Evolutionary conservation across 345 rosid species (phyloP).

Genomic region (Toxicodendron radicans): DNA sequence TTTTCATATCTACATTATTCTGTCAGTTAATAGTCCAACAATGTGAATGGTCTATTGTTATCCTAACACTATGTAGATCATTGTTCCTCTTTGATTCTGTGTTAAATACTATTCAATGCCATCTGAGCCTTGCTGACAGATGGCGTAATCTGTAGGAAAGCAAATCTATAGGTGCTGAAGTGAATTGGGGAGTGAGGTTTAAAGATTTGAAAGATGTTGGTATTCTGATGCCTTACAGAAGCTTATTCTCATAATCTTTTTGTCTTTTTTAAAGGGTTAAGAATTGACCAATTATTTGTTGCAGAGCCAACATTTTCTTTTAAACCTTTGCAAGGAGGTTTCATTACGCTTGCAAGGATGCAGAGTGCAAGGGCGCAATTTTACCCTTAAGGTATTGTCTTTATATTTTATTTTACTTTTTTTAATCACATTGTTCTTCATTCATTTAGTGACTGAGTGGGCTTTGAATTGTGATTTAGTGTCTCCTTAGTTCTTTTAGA

Average conservation of each 20-base stretch:
- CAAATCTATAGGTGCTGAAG: constrained; percentile 94
- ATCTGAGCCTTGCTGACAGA: constrained; percentile 10
- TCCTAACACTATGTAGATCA: constrained; percentile 1
- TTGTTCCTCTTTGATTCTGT: constrained; percentile 4
- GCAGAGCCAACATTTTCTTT: constrained; percentile 70
- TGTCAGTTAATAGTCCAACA: constrained; percentile 3
- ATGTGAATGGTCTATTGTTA: not conserved
- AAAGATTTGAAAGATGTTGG: constrained; percentile 74
- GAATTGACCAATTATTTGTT: constrained; percentile 25
- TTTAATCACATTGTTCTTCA: not conserved
- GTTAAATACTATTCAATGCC: not conserved
- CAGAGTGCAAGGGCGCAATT: constrained; percentile 77
- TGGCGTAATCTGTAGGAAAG: constrained; percentile 62
- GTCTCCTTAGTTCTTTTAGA: constrained; percentile 9
- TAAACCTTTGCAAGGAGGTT: constrained; percentile 87
- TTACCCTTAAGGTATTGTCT: constrained; percentile 74
- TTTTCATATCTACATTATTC: not conserved
- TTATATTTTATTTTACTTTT: not conserved
- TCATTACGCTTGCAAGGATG: constrained; percentile 81
- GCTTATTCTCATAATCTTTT: constrained; percentile 15
- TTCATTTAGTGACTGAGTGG: not conserved
- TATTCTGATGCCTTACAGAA: constrained; percentile 28
- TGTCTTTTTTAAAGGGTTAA: constrained; percentile 9
- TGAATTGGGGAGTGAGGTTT: constrained; percentile 95
- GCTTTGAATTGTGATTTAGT: constrained; percentile 16